phyloP scores from a whole-genome alignment of 2,329 filamentous ascomycete species.

The Fusarium verrucosum region DNA sequence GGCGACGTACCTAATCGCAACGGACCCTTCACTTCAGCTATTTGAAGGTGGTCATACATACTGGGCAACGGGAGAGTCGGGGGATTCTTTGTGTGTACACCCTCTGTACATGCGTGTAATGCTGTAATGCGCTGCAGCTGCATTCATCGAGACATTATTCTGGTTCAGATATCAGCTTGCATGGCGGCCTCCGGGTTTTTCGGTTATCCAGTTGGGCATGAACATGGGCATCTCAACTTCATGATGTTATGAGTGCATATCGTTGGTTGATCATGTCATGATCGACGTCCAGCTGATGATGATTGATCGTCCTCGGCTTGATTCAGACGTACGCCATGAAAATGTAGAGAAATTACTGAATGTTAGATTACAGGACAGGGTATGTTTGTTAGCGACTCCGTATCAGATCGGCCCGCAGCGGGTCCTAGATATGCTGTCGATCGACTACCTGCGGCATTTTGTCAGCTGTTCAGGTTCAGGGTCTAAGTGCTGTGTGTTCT shows the following conservation, averaged over 20 bases:
- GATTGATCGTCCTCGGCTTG: conserved; percentile 7
- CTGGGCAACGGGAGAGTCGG: neutral
- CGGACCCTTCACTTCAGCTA: neutral
- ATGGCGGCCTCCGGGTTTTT: conserved; percentile 11
- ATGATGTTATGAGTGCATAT: neutral
- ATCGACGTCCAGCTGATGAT: conserved; percentile 20
- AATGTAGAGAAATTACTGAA: conserved; percentile 5
- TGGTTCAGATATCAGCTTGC: conserved; percentile 19
- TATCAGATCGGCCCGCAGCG: conserved; percentile 40
- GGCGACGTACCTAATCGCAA: conserved; percentile 8
- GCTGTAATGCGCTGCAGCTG: conserved; percentile 7
- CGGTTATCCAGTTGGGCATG: neutral
- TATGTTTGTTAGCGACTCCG: conserved; percentile 14
- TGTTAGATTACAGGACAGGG: conserved; percentile 5
- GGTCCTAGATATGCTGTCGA: conserved; percentile 33
- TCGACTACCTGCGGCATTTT: conserved; percentile 34
- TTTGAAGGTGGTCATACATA: neutral
- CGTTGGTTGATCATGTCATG: conserved; percentile 20
- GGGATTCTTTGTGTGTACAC: neutral
- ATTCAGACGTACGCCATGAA: conserved; percentile 17
- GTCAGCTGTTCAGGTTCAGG: conserved; percentile 19
- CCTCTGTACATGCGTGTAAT: neutral
- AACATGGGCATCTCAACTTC: neutral
- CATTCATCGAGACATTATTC: conserved; percentile 1
- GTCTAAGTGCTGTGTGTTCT: neutral